Base-by-base conservation (phyloP, 2,329 filamentous ascomycete species). In the Fusarium tjaetaba region DNA sequence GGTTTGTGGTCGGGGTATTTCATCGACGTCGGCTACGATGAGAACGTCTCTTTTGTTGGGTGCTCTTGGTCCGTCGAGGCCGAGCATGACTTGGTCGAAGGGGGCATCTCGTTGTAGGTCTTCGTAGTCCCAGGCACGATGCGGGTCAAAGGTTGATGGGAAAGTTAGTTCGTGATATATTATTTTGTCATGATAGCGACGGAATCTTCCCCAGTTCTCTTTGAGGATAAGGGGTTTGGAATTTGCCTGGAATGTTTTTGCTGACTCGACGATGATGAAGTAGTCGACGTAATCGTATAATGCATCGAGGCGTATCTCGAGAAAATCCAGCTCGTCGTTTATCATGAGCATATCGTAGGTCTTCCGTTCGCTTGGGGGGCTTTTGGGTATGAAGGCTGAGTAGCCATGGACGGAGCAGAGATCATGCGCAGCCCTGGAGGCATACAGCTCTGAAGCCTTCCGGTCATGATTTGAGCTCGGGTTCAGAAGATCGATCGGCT, bases 301-400 rank as follows among this genome's bases (percentile, higher is more conserved):
- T 13, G 87, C 87, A 74, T 89, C 84, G 6, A 92, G 83, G 5
- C 89, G 88, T 53, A 92, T 88, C 78, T 92, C 90, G 39, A 92
- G 84, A 85, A 88, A 90, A 80, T 92, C 90, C 7, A 92, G 84
- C 81, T 92, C 90, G 7, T 85, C 87, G 72, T 89, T 90, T 72
- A 92, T 80, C 84, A 91, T 87, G 74, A 91, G 83, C 5, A 92
- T 82, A 77, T 92, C 90, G 66, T 80, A 82, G 11, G 81, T 62
- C 45, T 79, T 81, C 60, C 79, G 80, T 58, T 76, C 65, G 32
- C 73, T 72, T 3, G 66, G 59, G 9, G 61, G 43, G 15, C 71
- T 65, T 11, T 28, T 61, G 1, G 80, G 77, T 6, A 61, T 18
- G 32, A 80, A 81, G 28, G 76, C 75, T 11, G 71, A 60, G 57